phyloP scores from a whole-genome alignment of 2,329 filamentous ascomycete species.

The Diplodia mutila region DNA sequence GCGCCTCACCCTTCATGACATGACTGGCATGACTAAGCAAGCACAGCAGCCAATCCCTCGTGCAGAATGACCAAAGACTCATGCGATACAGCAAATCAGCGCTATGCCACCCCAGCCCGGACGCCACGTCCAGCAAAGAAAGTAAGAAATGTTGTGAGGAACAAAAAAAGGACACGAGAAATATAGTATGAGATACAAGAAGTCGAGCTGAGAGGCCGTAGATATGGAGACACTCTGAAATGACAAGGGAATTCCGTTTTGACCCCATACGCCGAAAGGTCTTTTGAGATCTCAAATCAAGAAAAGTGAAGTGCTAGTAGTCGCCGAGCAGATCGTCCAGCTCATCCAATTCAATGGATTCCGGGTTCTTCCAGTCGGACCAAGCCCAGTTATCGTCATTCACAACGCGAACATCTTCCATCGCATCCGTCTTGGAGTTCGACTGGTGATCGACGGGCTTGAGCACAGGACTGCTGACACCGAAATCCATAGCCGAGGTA shows the following conservation, averaged over 20 bases:
- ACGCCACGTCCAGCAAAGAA: neutral
- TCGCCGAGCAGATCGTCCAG: slow-evolving; percentile 83
- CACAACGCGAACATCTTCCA: slow-evolving; percentile 39
- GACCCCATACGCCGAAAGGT: slow-evolving; percentile 14
- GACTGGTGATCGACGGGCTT: slow-evolving; percentile 43
- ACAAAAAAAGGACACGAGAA: neutral
- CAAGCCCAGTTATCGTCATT: slow-evolving; percentile 37
- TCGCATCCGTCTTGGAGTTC: slow-evolving; percentile 31
- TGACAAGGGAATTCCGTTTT: slow-evolving; percentile 13
- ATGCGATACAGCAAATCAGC: slow-evolving; percentile 18
- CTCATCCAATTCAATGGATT: slow-evolving; percentile 90
- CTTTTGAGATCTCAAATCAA: neutral
- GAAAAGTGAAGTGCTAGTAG: slow-evolving; percentile 53
- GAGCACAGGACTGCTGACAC: slow-evolving; percentile 51
- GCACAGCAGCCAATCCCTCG: neutral
- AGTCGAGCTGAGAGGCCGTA: slow-evolving; percentile 19
- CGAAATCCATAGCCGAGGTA: slow-evolving; percentile 28
- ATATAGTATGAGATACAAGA: slow-evolving; percentile 20
- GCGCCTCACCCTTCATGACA: slow-evolving; percentile 9
- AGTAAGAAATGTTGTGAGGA: slow-evolving; percentile 5
- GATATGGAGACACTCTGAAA: slow-evolving; percentile 8
- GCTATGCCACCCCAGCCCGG: slow-evolving; percentile 16
- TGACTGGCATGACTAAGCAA: slow-evolving; percentile 15
- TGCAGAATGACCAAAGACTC: slow-evolving; percentile 6
- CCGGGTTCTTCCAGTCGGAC: slow-evolving; percentile 68